These are phyloP conservation scores for Saccharomycodes ludwigii DNA, from an alignment of 805 yeast species.

Conservation along the genomic window DNA sequence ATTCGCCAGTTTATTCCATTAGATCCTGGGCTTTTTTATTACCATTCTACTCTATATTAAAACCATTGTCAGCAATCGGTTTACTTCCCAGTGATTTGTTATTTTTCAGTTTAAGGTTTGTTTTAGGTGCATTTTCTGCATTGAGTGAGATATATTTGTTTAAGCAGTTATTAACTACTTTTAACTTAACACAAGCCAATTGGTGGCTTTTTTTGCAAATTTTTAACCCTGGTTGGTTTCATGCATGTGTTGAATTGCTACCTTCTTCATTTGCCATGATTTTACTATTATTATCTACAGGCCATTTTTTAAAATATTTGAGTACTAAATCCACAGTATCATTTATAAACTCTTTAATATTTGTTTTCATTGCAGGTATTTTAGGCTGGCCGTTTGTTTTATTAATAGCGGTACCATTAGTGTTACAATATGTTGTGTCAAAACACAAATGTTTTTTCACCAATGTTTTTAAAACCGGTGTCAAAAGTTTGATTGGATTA, in stretches of 20 bases:
- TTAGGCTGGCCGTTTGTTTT: slow-evolving; percentile 88
- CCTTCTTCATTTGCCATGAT: slow-evolving; percentile 73
- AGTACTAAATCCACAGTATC: slow-evolving; percentile 13
- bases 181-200: slow-evolving; percentile 23
- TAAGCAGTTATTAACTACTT: slow-evolving; percentile 25
- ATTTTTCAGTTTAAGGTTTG: slow-evolving; percentile 45
- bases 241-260: slow-evolving; percentile 73
- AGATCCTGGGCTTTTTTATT: slow-evolving; percentile 73
- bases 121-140: slow-evolving; percentile 29
- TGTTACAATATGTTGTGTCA: slow-evolving; percentile 23
- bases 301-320: slow-evolving; percentile 17
- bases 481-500: slow-evolving; percentile 11
- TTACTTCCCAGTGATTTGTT: slow-evolving; percentile 14
- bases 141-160: slow-evolving; percentile 43
- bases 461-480: slow-evolving; percentile 14
- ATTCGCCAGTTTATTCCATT: slow-evolving; percentile 79
- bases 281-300: slow-evolving; percentile 23
- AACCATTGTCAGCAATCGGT: slow-evolving; percentile 11
- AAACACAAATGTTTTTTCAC: slow-evolving; percentile 8
- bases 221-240: slow-evolving; percentile 73
- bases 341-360: slow-evolving; percentile 18
- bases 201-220: slow-evolving; percentile 54
- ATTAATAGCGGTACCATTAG: slow-evolving; percentile 50
- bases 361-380: slow-evolving; percentile 48
- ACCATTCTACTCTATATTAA: slow-evolving; percentile 24